Percentiles rank a stretch among this genome's conserved stretches.
Evolutionary conservation across 306 rosid species (phyloP).

Genomic region (Glycine soja): DNA sequence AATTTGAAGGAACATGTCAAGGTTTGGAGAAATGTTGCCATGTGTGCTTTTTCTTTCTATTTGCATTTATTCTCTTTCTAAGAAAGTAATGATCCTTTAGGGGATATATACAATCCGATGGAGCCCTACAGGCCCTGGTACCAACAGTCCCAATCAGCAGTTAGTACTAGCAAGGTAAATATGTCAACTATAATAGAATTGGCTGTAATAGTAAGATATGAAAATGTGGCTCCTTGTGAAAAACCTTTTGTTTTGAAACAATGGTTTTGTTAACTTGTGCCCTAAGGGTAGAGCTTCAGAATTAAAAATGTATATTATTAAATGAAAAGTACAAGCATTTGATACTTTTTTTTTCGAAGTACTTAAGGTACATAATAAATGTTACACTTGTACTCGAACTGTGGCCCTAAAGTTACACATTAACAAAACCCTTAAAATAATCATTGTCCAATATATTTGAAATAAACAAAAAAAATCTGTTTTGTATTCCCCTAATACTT

Average conservation of each 20-base stretch:
- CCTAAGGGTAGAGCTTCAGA: background rate
- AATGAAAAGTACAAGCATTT: slow-evolving; percentile 1
- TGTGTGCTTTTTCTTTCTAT: slow-evolving; percentile 10
- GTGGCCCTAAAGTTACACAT: background rate
- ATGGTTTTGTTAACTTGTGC: background rate
- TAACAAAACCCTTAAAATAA: slow-evolving; percentile 5
- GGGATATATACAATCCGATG: slow-evolving; percentile 77
- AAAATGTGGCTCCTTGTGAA: background rate
- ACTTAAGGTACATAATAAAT: background rate
- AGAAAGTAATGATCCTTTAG: slow-evolving; percentile 41
- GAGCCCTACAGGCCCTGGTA: slow-evolving; percentile 73
- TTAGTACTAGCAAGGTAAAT: slow-evolving; percentile 67
- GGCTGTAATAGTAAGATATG: background rate
- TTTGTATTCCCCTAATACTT: slow-evolving; percentile 2
- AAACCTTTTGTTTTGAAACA: background rate
- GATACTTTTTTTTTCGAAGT: background rate
- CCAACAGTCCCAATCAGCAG: slow-evolving; percentile 62
- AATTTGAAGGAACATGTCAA: slow-evolving; percentile 69
- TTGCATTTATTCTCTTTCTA: slow-evolving; percentile 16
- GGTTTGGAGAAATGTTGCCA: slow-evolving; percentile 43
- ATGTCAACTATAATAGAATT: background rate
- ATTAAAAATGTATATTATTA: background rate
- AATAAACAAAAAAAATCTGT: background rate
- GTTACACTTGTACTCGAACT: background rate
- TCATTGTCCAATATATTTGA: slow-evolving; percentile 2